Percentiles rank a stretch among this genome's conserved stretches.
Conservation (phyloP, 2,329 filamentous ascomycete species). For the Colletotrichum spaethianum region DNA sequence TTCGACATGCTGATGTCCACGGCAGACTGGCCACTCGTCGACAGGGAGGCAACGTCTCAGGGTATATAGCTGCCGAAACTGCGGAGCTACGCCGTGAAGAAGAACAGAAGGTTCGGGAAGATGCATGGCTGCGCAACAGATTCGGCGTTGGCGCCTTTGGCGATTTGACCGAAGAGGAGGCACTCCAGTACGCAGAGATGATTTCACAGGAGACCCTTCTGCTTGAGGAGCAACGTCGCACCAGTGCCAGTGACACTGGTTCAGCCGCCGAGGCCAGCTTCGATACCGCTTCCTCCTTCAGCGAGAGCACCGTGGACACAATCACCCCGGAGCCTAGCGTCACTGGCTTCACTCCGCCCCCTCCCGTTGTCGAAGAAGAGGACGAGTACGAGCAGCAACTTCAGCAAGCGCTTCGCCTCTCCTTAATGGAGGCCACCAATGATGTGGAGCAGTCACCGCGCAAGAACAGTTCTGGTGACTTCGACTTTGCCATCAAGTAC, state of each 20-base stretch:
- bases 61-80: slow-evolving; percentile 90
- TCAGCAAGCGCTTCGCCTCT: slow-evolving; percentile 74
- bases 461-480: slow-evolving; percentile 62
- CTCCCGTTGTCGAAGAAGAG: slow-evolving; percentile 55
- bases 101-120: slow-evolving; percentile 75
- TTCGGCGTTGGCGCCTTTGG: slow-evolving; percentile 85
- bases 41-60: slow-evolving; percentile 78
- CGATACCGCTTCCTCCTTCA: slow-evolving; percentile 59
- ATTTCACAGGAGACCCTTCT: slow-evolving; percentile 73
- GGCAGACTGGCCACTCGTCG: slow-evolving; percentile 65
- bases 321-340: slow-evolving; percentile 70
- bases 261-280: slow-evolving; percentile 64
- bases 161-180: slow-evolving; percentile 76
- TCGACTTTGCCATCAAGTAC: slow-evolving; percentile 66
- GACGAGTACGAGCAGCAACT: slow-evolving; percentile 73
- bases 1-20: slow-evolving; percentile 76
- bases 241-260: slow-evolving; percentile 64
- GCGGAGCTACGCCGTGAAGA: slow-evolving; percentile 84
- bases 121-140: slow-evolving; percentile 79
- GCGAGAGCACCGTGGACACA: slow-evolving; percentile 61
- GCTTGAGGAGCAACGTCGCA: slow-evolving; percentile 69
- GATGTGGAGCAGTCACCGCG: slow-evolving; percentile 61
- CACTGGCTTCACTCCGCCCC: slow-evolving; percentile 55
- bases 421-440: slow-evolving; percentile 69
- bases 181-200: slow-evolving; percentile 75